Percentiles rank a stretch among this genome's conserved stretches.
phyloP scores from a whole-genome alignment of 2,329 filamentous ascomycete species.

The Fusarium redolens region DNA sequence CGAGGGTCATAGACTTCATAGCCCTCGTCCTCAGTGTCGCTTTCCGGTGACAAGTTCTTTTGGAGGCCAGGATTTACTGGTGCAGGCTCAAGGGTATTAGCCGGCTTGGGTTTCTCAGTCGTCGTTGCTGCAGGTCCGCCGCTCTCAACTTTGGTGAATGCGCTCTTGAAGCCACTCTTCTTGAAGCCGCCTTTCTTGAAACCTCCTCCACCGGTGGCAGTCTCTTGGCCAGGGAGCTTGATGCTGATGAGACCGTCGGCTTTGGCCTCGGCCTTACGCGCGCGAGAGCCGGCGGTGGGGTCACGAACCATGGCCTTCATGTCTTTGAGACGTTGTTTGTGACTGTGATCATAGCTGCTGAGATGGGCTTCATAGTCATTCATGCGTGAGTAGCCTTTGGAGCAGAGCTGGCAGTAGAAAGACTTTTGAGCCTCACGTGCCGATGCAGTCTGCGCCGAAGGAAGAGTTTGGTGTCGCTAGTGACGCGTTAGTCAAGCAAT shows the following conservation, averaged over 20 bases:
- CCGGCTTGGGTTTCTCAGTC: slow-evolving; percentile 54
- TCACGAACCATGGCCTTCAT: slow-evolving; percentile 87
- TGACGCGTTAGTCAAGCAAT: slow-evolving; percentile 15
- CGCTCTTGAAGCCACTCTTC: slow-evolving; percentile 85
- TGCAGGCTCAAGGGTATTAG: slow-evolving; percentile 34
- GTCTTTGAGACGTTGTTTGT: slow-evolving; percentile 89
- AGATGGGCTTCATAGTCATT: slow-evolving; percentile 97
- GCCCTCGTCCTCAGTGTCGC: slow-evolving; percentile 76
- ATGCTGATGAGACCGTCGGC: slow-evolving; percentile 76
- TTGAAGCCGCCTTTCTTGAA: slow-evolving; percentile 81
- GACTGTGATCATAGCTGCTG: slow-evolving; percentile 92
- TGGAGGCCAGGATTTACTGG: slow-evolving; percentile 32
- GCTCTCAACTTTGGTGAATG: slow-evolving; percentile 69
- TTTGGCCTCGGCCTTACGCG: slow-evolving; percentile 77
- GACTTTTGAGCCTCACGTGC: slow-evolving; percentile 82
- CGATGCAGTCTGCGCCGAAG: slow-evolving; percentile 67
- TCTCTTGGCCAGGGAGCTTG: slow-evolving; percentile 62
- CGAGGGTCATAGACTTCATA: slow-evolving; percentile 76
- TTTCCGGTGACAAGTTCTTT: slow-evolving; percentile 57
- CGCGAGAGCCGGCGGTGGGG: slow-evolving; percentile 71
- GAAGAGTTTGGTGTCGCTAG: slow-evolving; percentile 68
- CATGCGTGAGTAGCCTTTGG: slow-evolving; percentile 94
- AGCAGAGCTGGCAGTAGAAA: slow-evolving; percentile 88
- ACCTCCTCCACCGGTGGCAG: slow-evolving; percentile 54
- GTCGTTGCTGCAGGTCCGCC: slow-evolving; percentile 50